These are phyloP conservation scores for Nemania sp. DNA, from an alignment of 2,329 filamentous ascomycete species.

Conservation along the genomic window DNA sequence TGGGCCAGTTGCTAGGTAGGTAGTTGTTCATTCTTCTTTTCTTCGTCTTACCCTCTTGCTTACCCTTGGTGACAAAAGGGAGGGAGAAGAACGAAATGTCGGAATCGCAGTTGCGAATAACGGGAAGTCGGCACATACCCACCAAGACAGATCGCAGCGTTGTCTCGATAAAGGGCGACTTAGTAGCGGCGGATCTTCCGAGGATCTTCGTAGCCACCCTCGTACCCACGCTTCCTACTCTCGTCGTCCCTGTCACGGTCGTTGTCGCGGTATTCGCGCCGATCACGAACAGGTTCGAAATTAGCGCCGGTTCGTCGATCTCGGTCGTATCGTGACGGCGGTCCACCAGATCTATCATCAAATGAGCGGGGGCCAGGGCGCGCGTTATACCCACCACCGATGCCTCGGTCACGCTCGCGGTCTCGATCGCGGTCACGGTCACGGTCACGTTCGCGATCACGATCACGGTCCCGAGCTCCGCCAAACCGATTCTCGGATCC, in stretches of 20 bases:
- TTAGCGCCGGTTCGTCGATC: slow-evolving; percentile 60
- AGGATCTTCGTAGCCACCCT: slow-evolving; percentile 79
- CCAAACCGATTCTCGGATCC: slow-evolving; percentile 45
- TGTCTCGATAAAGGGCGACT: slow-evolving; percentile 46
- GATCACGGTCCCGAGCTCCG: slow-evolving; percentile 48
- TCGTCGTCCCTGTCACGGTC: slow-evolving; percentile 62
- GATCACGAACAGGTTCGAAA: slow-evolving; percentile 76
- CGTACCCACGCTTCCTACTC: slow-evolving; percentile 70
- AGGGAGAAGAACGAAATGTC: slow-evolving; percentile 38
- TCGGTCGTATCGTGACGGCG: slow-evolving; percentile 47
- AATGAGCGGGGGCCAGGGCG: slow-evolving; percentile 59
- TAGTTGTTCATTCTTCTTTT: slow-evolving; percentile 19
- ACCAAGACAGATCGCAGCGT: slow-evolving; percentile 40
- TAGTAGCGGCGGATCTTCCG: slow-evolving; percentile 66
- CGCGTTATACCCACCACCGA: slow-evolving; percentile 62
- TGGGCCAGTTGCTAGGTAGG: slow-evolving; percentile 15
- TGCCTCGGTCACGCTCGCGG: slow-evolving; percentile 47
- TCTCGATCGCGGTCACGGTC: slow-evolving; percentile 49
- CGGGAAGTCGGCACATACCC: slow-evolving; percentile 49
- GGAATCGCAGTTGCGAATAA: slow-evolving; percentile 38
- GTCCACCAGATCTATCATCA: slow-evolving; percentile 60
- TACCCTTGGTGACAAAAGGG: slow-evolving; percentile 43
- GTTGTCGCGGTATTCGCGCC: slow-evolving; percentile 56
- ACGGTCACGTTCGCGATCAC: slow-evolving; percentile 42
- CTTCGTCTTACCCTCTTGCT: slow-evolving; percentile 42